Evolutionary conservation across 2,329 filamentous ascomycete genomes (phyloP).

Genomic region (Arthrobotrys musiformis): DNA sequence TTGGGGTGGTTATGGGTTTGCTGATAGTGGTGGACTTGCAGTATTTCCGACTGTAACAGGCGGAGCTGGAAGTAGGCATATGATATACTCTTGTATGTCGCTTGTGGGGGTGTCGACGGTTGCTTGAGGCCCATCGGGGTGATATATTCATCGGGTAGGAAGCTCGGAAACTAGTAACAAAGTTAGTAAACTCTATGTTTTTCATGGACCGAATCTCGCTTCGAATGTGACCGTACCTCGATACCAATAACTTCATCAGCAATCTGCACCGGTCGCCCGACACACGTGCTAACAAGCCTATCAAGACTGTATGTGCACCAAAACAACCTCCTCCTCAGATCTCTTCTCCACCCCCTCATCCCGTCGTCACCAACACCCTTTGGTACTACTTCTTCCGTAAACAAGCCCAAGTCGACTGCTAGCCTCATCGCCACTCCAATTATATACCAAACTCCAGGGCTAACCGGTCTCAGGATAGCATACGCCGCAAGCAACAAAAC

Average conservation of each 20-base stretch:
- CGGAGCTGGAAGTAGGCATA: conserved; percentile 92
- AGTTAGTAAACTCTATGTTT: conserved; percentile 2
- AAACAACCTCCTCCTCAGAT: conserved; percentile 87
- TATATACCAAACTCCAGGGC: conserved; percentile 96
- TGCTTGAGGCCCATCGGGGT: conserved; percentile 76
- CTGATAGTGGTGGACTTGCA: conserved; percentile 92
- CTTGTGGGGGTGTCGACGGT: conserved; percentile 69
- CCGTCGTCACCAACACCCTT: conserved; percentile 69
- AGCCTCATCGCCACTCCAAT: conserved; percentile 90
- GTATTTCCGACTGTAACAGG: conserved; percentile 89
- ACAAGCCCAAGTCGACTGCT: conserved; percentile 88
- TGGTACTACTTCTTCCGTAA: conserved; percentile 79
- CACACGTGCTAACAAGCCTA: conserved; percentile 91
- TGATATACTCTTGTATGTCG: conserved; percentile 89
- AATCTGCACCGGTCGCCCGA: conserved; percentile 91
- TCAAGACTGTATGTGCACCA: conserved; percentile 98
- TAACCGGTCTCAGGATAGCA: conserved; percentile 87
- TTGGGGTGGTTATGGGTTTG: conserved; percentile 72
- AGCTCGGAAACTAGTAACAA: conserved; percentile 74
- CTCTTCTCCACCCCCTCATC: conserved; percentile 82
- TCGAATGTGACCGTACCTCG: conserved; percentile 64
- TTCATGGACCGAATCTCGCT: not conserved
- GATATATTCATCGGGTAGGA: conserved; percentile 88
- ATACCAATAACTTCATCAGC: conserved; percentile 97
- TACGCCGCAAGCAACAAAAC: conserved; percentile 90